Percentiles rank a stretch among this genome's conserved stretches.
Conservation (phyloP, 1,284 basidiomycete species). For the Meripilus lineatus region DNA sequence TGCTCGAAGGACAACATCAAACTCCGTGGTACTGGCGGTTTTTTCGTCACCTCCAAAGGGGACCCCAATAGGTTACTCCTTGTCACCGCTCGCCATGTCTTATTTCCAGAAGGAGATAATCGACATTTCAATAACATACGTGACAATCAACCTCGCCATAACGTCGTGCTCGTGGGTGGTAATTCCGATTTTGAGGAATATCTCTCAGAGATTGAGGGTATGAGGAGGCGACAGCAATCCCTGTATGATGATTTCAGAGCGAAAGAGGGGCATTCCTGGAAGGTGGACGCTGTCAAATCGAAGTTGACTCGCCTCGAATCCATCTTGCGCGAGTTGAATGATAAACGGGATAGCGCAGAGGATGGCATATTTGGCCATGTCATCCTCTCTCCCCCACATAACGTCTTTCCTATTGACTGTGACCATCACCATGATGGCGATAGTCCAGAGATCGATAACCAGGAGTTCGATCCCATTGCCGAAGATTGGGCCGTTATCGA, state of each 20-base stretch:
- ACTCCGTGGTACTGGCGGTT: neutral
- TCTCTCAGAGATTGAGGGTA: neutral
- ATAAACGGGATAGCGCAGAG: conserved; percentile 16
- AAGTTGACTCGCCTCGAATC: neutral
- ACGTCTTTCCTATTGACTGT: conserved; percentile 13
- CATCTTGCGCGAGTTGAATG: neutral
- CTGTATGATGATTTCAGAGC: neutral
- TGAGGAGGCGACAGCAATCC: no score
- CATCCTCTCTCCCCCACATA: conserved; percentile 25
- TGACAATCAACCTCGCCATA: neutral
- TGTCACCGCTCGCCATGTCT: conserved; percentile 5
- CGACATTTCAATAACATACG: neutral
- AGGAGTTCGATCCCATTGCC: no score
- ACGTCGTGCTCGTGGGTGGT: neutral
- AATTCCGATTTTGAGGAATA: neutral
- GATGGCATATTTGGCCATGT: conserved; percentile 24
- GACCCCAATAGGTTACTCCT: conserved; percentile 3
- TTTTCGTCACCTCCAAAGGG: neutral
- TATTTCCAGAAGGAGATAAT: neutral
- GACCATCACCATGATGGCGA: no score
- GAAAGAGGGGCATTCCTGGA: no score
- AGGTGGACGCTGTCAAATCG: neutral
- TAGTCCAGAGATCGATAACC: no score
- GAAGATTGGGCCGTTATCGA: conserved; percentile 13
- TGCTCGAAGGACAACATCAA: neutral